Evolutionary conservation across 495 filamentous ascomycete genomes (phyloP).

Genomic region (Ramalina peruviana): DNA sequence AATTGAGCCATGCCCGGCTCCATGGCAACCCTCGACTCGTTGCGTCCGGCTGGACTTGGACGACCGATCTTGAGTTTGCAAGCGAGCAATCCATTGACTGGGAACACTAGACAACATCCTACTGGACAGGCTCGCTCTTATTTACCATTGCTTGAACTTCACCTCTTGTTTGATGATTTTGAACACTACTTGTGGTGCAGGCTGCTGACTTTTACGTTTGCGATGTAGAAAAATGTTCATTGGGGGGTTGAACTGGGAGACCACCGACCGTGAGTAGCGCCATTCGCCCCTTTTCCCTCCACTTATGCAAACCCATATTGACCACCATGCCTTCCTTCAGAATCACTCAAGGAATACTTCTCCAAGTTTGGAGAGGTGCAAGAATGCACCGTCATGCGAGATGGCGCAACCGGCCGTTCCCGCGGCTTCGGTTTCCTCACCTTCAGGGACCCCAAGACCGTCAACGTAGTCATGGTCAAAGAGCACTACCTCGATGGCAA

Average conservation of each 20-base stretch:
- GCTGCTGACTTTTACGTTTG: conserved; percentile 7
- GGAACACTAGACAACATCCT: too few relatives aligned
- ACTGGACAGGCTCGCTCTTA: neutral
- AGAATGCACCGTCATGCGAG: conserved; percentile 97
- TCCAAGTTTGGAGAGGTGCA: conserved; percentile 94
- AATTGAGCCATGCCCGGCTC: neutral
- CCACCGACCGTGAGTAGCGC: conserved; percentile 73
- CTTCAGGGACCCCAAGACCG: conserved; percentile 91
- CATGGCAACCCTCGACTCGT: neutral
- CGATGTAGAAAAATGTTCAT: conserved; percentile 93
- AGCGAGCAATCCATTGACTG: too few relatives aligned
- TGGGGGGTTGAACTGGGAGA: conserved; percentile 97
- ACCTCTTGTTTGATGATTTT: neutral
- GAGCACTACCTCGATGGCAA: conserved; percentile 97
- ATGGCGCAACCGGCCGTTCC: conserved; percentile 84
- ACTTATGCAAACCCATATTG: neutral
- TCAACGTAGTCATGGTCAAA: conserved; percentile 99
- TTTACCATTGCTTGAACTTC: neutral
- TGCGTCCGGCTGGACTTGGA: too few relatives aligned
- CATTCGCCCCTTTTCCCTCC: conserved; percentile 5
- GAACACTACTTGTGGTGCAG: neutral
- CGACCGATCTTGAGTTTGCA: too few relatives aligned
- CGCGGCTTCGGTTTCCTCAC: conserved; percentile 95
- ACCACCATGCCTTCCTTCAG: conserved; percentile 27
- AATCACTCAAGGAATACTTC: conserved; percentile 97